Evolutionary conservation across 805 yeast genomes (phyloP).

Genomic region (Tetrapisispora fleetii): DNA sequence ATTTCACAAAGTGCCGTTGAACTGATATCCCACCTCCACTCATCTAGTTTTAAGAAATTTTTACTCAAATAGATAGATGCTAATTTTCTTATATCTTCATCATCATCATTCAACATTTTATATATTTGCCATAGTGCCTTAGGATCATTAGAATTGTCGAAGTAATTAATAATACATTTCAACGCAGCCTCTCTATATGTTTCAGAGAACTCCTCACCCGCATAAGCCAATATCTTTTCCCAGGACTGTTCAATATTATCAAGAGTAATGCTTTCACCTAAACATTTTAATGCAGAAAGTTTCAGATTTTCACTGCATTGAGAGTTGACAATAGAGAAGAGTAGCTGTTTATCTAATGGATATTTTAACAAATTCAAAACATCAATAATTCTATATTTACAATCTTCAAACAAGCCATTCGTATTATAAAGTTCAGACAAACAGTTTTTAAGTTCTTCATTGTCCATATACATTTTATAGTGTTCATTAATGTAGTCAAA

Average conservation of each 20-base stretch:
- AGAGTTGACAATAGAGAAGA: conserved; percentile 20
- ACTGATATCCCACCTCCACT: conserved; percentile 11
- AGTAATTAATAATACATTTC: conserved; percentile 13
- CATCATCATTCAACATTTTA: conserved; percentile 53
- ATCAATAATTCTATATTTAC: conserved; percentile 35
- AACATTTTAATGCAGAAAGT: conserved; percentile 39
- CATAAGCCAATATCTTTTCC: conserved; percentile 4
- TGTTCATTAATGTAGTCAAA: conserved; percentile 25
- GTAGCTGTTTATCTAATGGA: conserved; percentile 14
- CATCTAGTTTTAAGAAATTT: conserved; percentile 17
- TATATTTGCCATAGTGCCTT: conserved; percentile 23
- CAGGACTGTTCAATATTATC: conserved; percentile 9
- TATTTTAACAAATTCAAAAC: conserved; percentile 22
- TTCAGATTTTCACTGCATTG: conserved; percentile 38
- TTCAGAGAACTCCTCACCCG: conserved; percentile 17
- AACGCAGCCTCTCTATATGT: conserved; percentile 20
- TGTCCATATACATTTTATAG: background rate
- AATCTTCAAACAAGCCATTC: conserved; percentile 32
- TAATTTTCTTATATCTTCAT: conserved; percentile 42
- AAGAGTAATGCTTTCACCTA: conserved; percentile 36
- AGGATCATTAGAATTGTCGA: conserved; percentile 1
- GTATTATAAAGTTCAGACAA: conserved; percentile 21
- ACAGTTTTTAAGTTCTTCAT: conserved; percentile 5
- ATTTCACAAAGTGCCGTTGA: conserved; percentile 28
- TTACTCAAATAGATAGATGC: conserved; percentile 38